phyloP scores from a whole-genome alignment of 2,329 filamentous ascomycete genomes.

The Graphilbum sp. region DNA sequence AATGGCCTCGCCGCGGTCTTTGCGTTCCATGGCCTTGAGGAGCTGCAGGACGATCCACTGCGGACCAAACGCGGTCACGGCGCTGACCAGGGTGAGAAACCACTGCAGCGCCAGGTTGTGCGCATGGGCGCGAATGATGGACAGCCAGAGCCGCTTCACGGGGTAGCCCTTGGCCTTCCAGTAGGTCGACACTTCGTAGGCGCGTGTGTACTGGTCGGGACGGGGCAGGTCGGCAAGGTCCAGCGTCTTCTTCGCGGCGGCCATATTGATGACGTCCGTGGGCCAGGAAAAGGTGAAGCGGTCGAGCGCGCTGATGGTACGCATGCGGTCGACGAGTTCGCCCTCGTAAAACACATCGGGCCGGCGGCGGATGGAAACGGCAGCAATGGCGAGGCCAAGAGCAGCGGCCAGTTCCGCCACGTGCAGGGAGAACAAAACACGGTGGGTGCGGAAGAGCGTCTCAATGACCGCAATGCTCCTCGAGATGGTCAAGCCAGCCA shows the following conservation, averaged over 20 bases:
- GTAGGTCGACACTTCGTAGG: slow-evolving; percentile 29
- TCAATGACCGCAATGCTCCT: slow-evolving; percentile 25
- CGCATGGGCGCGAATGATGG: slow-evolving; percentile 41
- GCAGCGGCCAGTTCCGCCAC: slow-evolving; percentile 8
- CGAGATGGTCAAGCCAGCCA: slow-evolving; percentile 25
- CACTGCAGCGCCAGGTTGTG: slow-evolving; percentile 40
- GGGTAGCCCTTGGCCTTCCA: slow-evolving; percentile 32
- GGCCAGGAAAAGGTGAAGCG: slow-evolving; percentile 54
- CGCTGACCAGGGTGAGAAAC: slow-evolving; percentile 33
- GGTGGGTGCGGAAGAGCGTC: slow-evolving; percentile 16
- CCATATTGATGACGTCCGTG: slow-evolving; percentile 32
- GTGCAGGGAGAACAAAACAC: slow-evolving; percentile 26
- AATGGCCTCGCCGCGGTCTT: slow-evolving; percentile 26
- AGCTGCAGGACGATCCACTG: slow-evolving; percentile 54
- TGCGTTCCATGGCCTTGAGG: slow-evolving; percentile 44
- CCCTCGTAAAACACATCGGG: slow-evolving; percentile 48
- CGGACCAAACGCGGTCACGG: slow-evolving; percentile 49
- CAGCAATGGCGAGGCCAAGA: slow-evolving; percentile 16
- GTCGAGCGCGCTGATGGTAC: slow-evolving; percentile 41
- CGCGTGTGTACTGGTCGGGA: slow-evolving; percentile 37
- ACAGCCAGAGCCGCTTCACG: slow-evolving; percentile 37
- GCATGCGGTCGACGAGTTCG: slow-evolving; percentile 44
- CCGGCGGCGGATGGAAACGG: slow-evolving; percentile 45
- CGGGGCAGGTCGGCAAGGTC: slow-evolving; percentile 46
- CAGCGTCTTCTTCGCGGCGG: slow-evolving; percentile 40